Base-by-base conservation (phyloP, 495 filamentous ascomycete genomes). In the Daldinia childiae region DNA sequence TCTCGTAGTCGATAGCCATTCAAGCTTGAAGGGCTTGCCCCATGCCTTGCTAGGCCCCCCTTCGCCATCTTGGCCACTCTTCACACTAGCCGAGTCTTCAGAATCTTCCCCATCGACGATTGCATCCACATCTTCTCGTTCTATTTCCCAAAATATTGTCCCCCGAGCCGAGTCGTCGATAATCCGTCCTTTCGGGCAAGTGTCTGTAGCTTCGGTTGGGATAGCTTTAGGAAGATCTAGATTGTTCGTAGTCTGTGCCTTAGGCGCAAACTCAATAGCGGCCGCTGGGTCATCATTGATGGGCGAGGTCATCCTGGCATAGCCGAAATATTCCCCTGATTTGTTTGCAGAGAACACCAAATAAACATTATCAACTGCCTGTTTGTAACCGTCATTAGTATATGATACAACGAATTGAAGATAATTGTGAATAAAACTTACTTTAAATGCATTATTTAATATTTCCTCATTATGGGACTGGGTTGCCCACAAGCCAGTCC, bases 291-390 rank as follows among this genome's bases (percentile, higher is more conserved):
- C 90, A 60, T 94, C 88, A 72, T 87, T 88, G 78, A 98, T 97
- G 7, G 88, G 85, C 55, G 95, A 98, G 17, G 85, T 84, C 95
- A 98, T 99, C 43, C 92, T 89, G 14, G 94, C 95, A 70, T 97
- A 97, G 26, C 95, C 95, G 78, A 95, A 98, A 74, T 98, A 99
- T 79, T 98, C 95, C 19, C 95, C 95, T 0, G 95, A 98, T 74
- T 98, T 98, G 81, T 98, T 99, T 12, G 94, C 95, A 14, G 94
- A 98, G 79, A 99, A 99, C 26, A 99, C 90, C 32, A 99, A 85
- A 74, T 95, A 98, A n/a, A 98, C 94, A 75, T 93, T 91, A 55
- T 96, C 92, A 21, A 91, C 88, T 15, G 81, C 84, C 94, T 97
- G 67, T 50, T 65, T 62, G 26, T 69, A 52, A 50, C 15, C 24